Base-by-base conservation (phyloP, 352 stramenopile species). In the Saprolegnia diclina region DNA sequence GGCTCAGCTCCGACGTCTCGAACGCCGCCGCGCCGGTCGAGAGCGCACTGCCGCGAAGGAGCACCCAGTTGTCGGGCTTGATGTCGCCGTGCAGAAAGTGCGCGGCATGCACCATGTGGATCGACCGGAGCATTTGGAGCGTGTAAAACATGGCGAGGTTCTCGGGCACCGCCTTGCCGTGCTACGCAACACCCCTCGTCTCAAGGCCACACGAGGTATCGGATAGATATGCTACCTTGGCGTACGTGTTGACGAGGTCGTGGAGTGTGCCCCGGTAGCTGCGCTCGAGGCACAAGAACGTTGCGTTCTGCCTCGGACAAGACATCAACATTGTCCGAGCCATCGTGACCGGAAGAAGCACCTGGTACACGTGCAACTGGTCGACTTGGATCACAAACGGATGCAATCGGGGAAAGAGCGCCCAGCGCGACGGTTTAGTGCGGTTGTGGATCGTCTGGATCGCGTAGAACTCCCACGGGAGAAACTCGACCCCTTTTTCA, bases 61-160 rank as follows among this genome's bases (percentile, higher is more conserved):
- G 67, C 13, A 95, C 71, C 87, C 87, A 95, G 67, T 95, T 95
- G 52, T 95, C 86, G 9, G 87, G 87, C 65, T 95, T 95, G 52
- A 95, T 79, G 61, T 95, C 87, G 26, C 87, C 87, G 46, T 95
- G 87, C 5, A 95, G 73, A 69, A 95, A 70, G 0, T 83, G 73
- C 7, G 77, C 77, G 10, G 55, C 37, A 52, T 95, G 87, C 38
- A 95, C 73, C 18, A 83, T 35, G 48, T 92, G 82, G 40, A 93
- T 72, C 14, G 77, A 78, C n/a, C 72, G 74, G 10, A 95, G 65
- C 87, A 95, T 95, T 67, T 78, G 82, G 59, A 92, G 90, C 29
- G 80, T 71, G 53, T 94, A 95, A 65, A 91, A 85, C 29, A 93
- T 72, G 18, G 73, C 79, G 9, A 95, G 50, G 14, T 76, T 74